These are phyloP conservation scores for Candida suzukii DNA, from an alignment of 805 yeast genomes.

Conservation along the genomic window DNA sequence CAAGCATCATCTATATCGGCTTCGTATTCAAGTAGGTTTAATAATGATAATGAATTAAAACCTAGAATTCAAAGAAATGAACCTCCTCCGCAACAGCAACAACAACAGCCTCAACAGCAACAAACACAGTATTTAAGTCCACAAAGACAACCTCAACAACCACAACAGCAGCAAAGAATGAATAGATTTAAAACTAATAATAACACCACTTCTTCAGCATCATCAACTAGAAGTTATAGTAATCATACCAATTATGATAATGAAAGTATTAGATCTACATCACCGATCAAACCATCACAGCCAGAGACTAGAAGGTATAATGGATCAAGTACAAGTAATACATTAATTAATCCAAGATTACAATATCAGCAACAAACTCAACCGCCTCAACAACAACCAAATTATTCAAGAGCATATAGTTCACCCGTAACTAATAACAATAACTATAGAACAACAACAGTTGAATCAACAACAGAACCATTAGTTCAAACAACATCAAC, in stretches of 20 bases:
- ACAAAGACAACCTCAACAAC: not conserved
- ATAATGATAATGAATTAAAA: not conserved
- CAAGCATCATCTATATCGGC: no score
- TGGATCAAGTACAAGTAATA: not conserved
- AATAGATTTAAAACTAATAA: no score
- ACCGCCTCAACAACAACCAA: not conserved
- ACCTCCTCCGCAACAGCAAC: slow-evolving; percentile 1
- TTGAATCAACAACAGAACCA: not conserved
- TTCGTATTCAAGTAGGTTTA: not conserved
- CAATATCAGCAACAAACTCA: slow-evolving; percentile 3
- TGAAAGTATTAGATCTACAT: no score
- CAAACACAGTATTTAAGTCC: not conserved
- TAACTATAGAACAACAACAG: no score
- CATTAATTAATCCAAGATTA: not conserved
- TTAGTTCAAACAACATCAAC: not conserved
- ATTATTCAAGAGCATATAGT: no score
- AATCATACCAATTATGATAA: no score
- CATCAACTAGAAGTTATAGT: no score
- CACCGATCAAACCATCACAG: not conserved
- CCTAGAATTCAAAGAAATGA: not conserved
- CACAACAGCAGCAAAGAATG: not conserved
- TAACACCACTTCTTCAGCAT: no score
- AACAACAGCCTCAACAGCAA: slow-evolving; percentile 1
- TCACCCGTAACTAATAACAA: no score
- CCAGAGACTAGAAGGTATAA: not conserved